These are phyloP conservation scores for Aureobasidium musti DNA, from an alignment of 2,329 filamentous ascomycete genomes.

Conservation along the genomic window DNA sequence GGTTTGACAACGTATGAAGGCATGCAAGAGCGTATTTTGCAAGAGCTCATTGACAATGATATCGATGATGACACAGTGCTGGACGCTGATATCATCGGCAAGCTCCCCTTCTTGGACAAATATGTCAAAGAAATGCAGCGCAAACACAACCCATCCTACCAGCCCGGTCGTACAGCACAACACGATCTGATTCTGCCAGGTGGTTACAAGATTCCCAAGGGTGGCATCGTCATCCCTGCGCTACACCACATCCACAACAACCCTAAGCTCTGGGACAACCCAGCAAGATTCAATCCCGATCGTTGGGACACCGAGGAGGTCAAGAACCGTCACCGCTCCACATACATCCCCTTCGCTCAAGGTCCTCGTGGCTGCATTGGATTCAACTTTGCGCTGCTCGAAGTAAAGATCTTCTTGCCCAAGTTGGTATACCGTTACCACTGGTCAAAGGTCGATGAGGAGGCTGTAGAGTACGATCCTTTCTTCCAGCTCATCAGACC, in stretches of 20 bases:
- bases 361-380: constrained; percentile 63
- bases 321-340: constrained; percentile 54
- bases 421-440: constrained; percentile 63
- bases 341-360: constrained; percentile 61
- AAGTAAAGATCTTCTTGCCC: constrained; percentile 61
- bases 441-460: constrained; percentile 55
- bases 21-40: constrained; percentile 59
- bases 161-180: constrained; percentile 60
- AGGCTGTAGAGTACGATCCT: constrained; percentile 59
- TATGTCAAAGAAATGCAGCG: constrained; percentile 64
- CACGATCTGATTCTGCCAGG: constrained; percentile 60
- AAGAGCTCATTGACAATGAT: constrained; percentile 55
- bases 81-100: constrained; percentile 44
- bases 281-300: constrained; percentile 59
- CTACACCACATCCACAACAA: constrained; percentile 54
- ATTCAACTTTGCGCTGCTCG: constrained; percentile 64
- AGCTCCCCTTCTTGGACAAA: constrained; percentile 57
- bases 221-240: constrained; percentile 56
- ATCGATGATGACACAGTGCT: constrained; percentile 42
- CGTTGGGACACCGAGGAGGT: constrained; percentile 60
- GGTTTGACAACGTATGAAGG: constrained; percentile 56
- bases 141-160: constrained; percentile 62
- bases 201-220: constrained; percentile 58
- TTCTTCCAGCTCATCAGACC: constrained; percentile 61
- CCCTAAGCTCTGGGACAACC: constrained; percentile 60